Evolutionary conservation across 441 rosid genomes (phyloP).

Genomic region (Arabidopsis lyrata): DNA sequence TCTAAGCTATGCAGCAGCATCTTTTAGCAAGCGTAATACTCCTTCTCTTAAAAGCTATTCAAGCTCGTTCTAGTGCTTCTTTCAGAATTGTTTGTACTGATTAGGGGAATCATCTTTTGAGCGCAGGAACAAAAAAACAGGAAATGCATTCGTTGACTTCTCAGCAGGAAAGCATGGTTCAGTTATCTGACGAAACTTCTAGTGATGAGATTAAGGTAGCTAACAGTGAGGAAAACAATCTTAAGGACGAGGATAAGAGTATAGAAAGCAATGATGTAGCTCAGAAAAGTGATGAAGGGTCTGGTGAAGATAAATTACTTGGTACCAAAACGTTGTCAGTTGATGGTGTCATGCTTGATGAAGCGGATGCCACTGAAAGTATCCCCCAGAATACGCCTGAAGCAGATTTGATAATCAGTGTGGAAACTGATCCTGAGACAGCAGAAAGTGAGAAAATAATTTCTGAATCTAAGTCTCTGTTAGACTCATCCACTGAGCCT

Average conservation of each 20-base stretch:
- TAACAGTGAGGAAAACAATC: slow-evolving; percentile 44
- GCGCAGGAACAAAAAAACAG: slow-evolving; percentile 61
- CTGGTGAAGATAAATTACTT: slow-evolving; percentile 47
- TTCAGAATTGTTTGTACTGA: not conserved
- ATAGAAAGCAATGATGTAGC: slow-evolving; percentile 49
- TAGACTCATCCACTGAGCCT: slow-evolving; percentile 33
- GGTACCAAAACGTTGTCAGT: slow-evolving; percentile 37
- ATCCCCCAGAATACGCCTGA: slow-evolving; percentile 47
- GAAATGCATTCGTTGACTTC: slow-evolving; percentile 74
- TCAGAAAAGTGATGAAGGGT: slow-evolving; percentile 48
- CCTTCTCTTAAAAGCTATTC: slow-evolving; percentile 7
- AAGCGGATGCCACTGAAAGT: slow-evolving; percentile 40
- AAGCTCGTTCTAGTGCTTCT: slow-evolving; percentile 1
- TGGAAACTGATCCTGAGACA: slow-evolving; percentile 49
- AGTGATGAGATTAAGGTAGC: slow-evolving; percentile 46
- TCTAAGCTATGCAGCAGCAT: slow-evolving; percentile 67
- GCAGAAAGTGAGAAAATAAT: slow-evolving; percentile 43
- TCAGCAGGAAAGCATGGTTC: slow-evolving; percentile 60
- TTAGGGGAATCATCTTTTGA: slow-evolving; percentile 26
- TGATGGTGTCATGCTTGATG: slow-evolving; percentile 45
- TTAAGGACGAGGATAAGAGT: slow-evolving; percentile 43
- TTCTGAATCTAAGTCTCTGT: slow-evolving; percentile 43
- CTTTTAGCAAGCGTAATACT: slow-evolving; percentile 58
- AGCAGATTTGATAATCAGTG: slow-evolving; percentile 46
- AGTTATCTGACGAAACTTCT: slow-evolving; percentile 47